Evolutionary conservation across 192 early-diverging fungal genomes (phyloP).

Genomic region (Jimgerdemannia lactiflua): DNA sequence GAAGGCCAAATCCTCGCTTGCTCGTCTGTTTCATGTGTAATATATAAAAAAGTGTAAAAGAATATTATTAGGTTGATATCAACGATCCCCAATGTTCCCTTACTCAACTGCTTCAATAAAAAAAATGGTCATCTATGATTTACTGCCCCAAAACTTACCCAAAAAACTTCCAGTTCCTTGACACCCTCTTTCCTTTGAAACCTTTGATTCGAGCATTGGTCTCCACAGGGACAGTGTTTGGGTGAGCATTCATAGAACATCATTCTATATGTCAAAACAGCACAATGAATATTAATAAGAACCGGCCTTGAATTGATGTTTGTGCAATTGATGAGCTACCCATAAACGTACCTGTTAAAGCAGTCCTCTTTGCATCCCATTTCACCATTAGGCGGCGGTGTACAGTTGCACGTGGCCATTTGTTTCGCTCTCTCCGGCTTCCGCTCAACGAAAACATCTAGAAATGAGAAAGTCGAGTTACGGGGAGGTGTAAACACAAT

Average conservation of each 20-base stretch:
- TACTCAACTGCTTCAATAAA: too few species aligned
- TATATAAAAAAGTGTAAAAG: background rate
- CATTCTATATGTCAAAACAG: slow-evolving; percentile 21
- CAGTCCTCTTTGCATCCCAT: slow-evolving; percentile 69
- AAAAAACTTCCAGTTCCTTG: slow-evolving; percentile 55
- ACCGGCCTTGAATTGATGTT: background rate
- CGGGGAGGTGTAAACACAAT: background rate
- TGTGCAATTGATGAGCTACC: too few species aligned
- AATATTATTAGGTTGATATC: too few species aligned
- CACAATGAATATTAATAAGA: background rate
- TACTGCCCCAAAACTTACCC: slow-evolving; percentile 39
- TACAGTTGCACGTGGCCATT: slow-evolving; percentile 59
- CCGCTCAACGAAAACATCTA: slow-evolving; percentile 77
- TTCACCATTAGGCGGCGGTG: slow-evolving; percentile 44
- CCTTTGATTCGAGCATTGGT: slow-evolving; percentile 71
- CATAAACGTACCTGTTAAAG: slow-evolving; percentile 54
- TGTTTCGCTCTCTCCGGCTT: slow-evolving; percentile 52
- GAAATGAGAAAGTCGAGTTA: background rate
- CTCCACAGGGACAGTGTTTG: slow-evolving; percentile 62
- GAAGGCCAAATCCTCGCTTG: slow-evolving; percentile 70
- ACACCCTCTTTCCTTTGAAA: slow-evolving; percentile 60
- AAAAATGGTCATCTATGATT: background rate
- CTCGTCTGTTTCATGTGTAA: slow-evolving; percentile 40
- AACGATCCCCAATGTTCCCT: too few species aligned
- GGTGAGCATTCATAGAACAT: slow-evolving; percentile 77